Conservation (phyloP, 306 rosid genomes). For the Cucurbita ficifolia region DNA sequence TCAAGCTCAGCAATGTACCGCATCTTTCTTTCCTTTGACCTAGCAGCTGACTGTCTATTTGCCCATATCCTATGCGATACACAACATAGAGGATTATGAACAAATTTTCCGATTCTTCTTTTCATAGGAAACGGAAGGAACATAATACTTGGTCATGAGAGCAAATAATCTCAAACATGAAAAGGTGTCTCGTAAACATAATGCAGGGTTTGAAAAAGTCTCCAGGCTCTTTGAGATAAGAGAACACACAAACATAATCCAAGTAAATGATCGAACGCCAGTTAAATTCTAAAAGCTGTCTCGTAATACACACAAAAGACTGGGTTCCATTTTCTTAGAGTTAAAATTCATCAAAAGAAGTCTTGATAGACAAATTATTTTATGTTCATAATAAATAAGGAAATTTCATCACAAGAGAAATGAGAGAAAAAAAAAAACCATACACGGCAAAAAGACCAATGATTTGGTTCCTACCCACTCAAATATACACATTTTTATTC, state of each 20-base stretch:
- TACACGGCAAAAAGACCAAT: background rate
- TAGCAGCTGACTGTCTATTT: constrained; percentile 93
- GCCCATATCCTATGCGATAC: constrained; percentile 73
- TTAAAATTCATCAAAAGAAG: background rate
- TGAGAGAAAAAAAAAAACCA: background rate
- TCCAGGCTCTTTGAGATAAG: background rate
- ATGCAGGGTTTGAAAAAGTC: background rate
- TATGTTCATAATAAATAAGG: background rate
- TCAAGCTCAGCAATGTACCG: constrained; percentile 87
- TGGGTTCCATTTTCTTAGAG: too few relatives aligned
- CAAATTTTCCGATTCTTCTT: background rate
- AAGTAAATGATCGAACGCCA: background rate
- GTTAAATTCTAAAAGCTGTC: background rate
- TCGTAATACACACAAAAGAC: background rate
- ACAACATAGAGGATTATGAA: background rate
- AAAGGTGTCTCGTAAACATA: background rate
- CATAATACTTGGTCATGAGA: constrained; percentile 5
- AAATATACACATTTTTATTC: background rate
- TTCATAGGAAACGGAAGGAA: background rate
- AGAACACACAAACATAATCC: background rate
- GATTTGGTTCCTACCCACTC: background rate
- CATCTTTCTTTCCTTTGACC: constrained; percentile 98
- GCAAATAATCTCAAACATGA: background rate
- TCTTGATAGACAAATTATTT: background rate
- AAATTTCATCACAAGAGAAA: background rate